These are phyloP conservation scores for Chlorella vulgaris DNA, from an alignment of 139 green algal species.

Conservation along the genomic window DNA sequence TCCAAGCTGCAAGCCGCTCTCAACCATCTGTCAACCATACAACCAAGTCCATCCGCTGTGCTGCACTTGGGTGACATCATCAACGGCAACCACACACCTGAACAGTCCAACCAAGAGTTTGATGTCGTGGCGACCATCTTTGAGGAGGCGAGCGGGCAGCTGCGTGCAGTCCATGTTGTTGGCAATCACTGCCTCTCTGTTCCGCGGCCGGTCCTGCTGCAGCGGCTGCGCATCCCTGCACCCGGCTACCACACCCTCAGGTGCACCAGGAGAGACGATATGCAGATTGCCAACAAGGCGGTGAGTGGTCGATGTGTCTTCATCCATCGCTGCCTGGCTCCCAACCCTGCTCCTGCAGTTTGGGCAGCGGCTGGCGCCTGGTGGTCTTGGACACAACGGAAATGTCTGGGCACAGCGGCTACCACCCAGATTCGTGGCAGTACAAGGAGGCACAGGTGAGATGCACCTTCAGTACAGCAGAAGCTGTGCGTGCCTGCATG, in stretches of 20 bases:
- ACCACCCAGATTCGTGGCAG: constrained; percentile 34
- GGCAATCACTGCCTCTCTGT: constrained; percentile 77
- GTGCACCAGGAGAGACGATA: background rate
- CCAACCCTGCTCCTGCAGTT: background rate
- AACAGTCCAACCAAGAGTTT: constrained; percentile 31
- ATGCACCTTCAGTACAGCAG: background rate
- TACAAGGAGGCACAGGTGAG: constrained; percentile 47
- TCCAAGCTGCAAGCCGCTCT: constrained; percentile 67
- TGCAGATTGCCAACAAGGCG: background rate
- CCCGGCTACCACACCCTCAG: constrained; percentile 55
- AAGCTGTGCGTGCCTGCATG: no score
- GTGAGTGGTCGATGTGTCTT: background rate
- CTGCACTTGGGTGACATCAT: constrained; percentile 75
- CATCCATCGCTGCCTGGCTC: background rate
- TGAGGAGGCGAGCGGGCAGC: background rate
- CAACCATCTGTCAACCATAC: background rate
- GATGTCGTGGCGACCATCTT: constrained; percentile 34
- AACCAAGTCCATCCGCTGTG: background rate
- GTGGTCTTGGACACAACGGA: constrained; percentile 83
- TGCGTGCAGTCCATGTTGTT: constrained; percentile 59
- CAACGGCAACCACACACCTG: constrained; percentile 56
- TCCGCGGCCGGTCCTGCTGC: constrained; percentile 41
- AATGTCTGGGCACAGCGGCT: constrained; percentile 58
- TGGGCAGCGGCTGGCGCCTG: constrained; percentile 62
- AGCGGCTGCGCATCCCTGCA: constrained; percentile 45